Percentiles rank a stretch among this genome's conserved stretches.
Conservation (phyloP, 495 filamentous ascomycete species). For the Penicillium arizonense region DNA sequence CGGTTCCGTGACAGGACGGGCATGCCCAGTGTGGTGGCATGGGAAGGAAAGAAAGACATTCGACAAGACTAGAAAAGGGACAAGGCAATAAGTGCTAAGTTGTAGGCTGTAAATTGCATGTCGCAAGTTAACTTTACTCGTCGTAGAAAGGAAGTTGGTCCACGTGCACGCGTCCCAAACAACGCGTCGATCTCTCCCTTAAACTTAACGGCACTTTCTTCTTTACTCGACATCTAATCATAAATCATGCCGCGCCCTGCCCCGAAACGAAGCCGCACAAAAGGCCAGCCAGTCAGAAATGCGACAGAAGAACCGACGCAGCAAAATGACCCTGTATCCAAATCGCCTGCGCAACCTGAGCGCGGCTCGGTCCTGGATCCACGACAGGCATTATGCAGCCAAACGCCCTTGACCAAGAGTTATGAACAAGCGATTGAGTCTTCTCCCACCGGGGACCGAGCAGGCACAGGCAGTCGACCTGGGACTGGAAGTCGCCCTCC, state of each 20-base stretch:
- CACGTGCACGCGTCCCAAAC: slow-evolving; percentile 25
- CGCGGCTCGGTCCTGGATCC: slow-evolving; percentile 19
- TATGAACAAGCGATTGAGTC: slow-evolving; percentile 42
- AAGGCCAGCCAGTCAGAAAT: slow-evolving; percentile 15
- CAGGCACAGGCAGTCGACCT: slow-evolving; percentile 35
- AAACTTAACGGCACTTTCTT: not conserved
- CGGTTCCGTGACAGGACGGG: slow-evolving; percentile 3
- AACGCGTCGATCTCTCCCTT: slow-evolving; percentile 9
- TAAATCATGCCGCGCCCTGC: slow-evolving; percentile 43
- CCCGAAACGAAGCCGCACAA: slow-evolving; percentile 36
- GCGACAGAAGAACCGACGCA: slow-evolving; percentile 6
- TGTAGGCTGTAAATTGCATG: no score
- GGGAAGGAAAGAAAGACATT: not conserved
- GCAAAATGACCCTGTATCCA: slow-evolving; percentile 8
- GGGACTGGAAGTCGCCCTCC: slow-evolving; percentile 45
- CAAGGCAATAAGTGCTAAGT: no score
- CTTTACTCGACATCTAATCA: not conserved
- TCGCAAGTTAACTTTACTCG: not conserved
- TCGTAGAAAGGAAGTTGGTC: not conserved
- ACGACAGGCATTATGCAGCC: slow-evolving; percentile 24
- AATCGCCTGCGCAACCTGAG: slow-evolving; percentile 11
- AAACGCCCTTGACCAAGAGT: slow-evolving; percentile 34
- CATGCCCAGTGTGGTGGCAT: not conserved
- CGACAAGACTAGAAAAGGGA: no score
- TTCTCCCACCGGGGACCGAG: slow-evolving; percentile 34